Percentiles rank a stretch among this genome's conserved stretches.
Conservation (phyloP, 2,329 filamentous ascomycete species). For the Blastomyces percursus region DNA sequence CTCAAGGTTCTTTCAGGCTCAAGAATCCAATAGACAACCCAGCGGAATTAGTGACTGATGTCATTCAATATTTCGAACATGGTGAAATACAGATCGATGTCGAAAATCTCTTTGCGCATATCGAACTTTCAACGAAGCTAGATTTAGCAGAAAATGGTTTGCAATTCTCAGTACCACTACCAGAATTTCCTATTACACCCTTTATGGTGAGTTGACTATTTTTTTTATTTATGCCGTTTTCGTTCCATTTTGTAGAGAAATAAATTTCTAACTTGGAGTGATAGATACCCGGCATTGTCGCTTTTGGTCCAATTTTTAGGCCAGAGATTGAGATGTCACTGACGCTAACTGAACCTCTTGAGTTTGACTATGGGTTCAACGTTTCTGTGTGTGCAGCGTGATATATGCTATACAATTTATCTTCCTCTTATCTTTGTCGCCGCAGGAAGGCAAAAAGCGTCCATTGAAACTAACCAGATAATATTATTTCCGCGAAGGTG, state of each 20-base stretch:
- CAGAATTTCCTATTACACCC: slow-evolving; percentile 15
- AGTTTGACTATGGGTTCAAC: slow-evolving; percentile 17
- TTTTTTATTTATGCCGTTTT: neutral
- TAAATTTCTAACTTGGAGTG: neutral
- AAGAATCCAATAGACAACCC: slow-evolving; percentile 3
- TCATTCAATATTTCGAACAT: slow-evolving; percentile 15
- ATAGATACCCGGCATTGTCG: slow-evolving; percentile 17
- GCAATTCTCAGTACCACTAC: slow-evolving; percentile 15
- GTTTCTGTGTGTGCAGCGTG: slow-evolving; percentile 11
- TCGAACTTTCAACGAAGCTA: slow-evolving; percentile 16
- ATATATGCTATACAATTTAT: neutral
- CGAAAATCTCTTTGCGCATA: slow-evolving; percentile 14
- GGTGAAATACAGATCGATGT: slow-evolving; percentile 14
- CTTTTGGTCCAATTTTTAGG: slow-evolving; percentile 14
- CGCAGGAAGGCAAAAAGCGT: neutral
- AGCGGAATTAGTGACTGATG: slow-evolving; percentile 7
- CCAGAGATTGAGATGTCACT: slow-evolving; percentile 12
- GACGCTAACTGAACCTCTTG: slow-evolving; percentile 9
- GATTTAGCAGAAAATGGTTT: slow-evolving; percentile 8
- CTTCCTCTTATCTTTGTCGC: neutral
- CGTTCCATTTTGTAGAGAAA: neutral
- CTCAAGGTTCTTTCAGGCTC: slow-evolving; percentile 14
- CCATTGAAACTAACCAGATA: neutral
- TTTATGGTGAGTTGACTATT: slow-evolving; percentile 14
- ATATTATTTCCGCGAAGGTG: slow-evolving; percentile 8